phyloP scores from a whole-genome alignment of 768 basidiomycete species.

The Gymnopilus junonius region DNA sequence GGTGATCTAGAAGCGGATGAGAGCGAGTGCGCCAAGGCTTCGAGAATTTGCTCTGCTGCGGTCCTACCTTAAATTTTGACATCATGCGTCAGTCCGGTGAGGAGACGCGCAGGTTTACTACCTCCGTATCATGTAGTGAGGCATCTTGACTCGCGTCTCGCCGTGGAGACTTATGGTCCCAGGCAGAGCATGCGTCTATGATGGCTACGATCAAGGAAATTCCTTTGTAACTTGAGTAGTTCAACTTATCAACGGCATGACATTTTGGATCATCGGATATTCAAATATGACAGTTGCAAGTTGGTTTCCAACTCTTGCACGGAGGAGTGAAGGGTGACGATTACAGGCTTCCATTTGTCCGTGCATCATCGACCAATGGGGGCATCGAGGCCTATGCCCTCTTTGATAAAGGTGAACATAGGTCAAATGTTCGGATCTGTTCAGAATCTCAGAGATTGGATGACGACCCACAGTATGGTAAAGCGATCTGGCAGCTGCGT shows the following conservation, averaged over 20 bases:
- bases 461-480: neutral
- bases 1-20: too few relatives aligned
- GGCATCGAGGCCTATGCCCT: too few relatives aligned
- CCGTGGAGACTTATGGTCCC: neutral
- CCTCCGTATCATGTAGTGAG: neutral
- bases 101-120: neutral
- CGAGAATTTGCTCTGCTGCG: too few relatives aligned
- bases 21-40: too few relatives aligned
- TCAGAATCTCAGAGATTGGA: neutral
- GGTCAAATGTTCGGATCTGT: neutral
- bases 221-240: neutral
- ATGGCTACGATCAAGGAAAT: neutral
- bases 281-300: neutral
- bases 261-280: neutral
- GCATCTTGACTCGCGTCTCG: neutral
- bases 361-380: too few relatives aligned
- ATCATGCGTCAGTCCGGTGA: neutral
- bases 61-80: too few relatives aligned
- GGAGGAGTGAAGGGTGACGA: neutral
- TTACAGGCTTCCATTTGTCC: neutral
- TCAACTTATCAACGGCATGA: neutral
- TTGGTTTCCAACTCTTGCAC: neutral
- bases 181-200: neutral
- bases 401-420: neutral
- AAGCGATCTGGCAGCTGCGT: neutral